Evolutionary conservation across 2,329 filamentous ascomycete genomes (phyloP).

Genomic region (Grosmannia clavigera): DNA sequence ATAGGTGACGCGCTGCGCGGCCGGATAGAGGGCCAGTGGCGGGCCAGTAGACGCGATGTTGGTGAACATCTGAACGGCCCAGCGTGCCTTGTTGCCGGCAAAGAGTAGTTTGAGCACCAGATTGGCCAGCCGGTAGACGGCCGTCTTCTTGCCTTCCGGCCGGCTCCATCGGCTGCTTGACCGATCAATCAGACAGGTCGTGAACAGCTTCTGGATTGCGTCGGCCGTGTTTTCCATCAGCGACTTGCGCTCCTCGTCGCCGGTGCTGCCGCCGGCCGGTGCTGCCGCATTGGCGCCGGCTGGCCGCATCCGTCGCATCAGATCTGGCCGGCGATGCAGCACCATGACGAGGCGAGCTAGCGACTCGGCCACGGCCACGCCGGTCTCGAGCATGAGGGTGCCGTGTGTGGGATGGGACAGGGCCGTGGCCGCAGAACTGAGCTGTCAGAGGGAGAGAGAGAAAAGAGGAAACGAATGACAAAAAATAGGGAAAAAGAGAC

Average conservation of each 20-base stretch:
- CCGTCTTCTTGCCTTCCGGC: conserved; percentile 73
- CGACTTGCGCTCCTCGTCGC: conserved; percentile 59
- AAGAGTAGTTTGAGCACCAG: conserved; percentile 81
- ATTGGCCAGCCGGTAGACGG: conserved; percentile 87
- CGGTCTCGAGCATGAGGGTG: conserved; percentile 68
- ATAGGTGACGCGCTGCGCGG: conserved; percentile 78
- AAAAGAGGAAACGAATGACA: too few relatives aligned
- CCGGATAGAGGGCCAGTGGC: conserved; percentile 69
- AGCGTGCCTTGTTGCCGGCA: conserved; percentile 67
- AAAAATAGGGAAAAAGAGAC: not conserved
- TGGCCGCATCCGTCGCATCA: conserved; percentile 49
- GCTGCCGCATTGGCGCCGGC: conserved; percentile 13
- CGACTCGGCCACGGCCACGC: conserved; percentile 68
- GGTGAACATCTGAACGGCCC: conserved; percentile 78
- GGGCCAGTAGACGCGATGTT: conserved; percentile 79
- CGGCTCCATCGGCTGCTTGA: conserved; percentile 51
- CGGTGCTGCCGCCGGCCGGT: conserved; percentile 29
- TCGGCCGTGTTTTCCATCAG: conserved; percentile 82
- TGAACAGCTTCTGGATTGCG: conserved; percentile 81
- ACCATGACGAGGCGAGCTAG: conserved; percentile 75
- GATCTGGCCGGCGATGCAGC: conserved; percentile 66
- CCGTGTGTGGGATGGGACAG: conserved; percentile 70
- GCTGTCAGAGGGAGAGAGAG: not conserved
- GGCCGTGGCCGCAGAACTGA: conserved; percentile 69
- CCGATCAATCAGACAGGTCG: conserved; percentile 74